These are phyloP conservation scores for Beauveria sp. DNA, from an alignment of 2,329 filamentous ascomycete genomes.

Conservation along the genomic window DNA sequence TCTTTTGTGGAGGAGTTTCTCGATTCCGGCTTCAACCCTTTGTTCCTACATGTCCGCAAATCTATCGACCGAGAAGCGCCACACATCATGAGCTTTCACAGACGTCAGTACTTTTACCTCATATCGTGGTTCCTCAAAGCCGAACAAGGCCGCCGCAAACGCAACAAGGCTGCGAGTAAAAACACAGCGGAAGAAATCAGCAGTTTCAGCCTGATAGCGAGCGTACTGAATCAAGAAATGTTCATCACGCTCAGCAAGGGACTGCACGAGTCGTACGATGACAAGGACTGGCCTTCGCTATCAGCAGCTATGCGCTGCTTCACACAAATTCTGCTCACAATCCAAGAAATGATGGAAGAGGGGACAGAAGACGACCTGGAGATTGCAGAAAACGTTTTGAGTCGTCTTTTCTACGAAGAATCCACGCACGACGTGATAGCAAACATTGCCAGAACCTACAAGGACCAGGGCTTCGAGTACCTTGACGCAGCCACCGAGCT, in stretches of 20 bases:
- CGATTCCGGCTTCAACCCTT: conserved; percentile 89
- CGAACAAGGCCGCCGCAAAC: conserved; percentile 63
- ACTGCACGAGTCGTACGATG: conserved; percentile 71
- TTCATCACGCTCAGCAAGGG: conserved; percentile 81
- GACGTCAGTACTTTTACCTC: conserved; percentile 84
- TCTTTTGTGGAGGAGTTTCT: conserved; percentile 88
- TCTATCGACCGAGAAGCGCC: conserved; percentile 85
- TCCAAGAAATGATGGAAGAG: conserved; percentile 85
- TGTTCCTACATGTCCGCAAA: conserved; percentile 77
- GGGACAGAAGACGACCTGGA: conserved; percentile 88
- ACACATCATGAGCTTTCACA: conserved; percentile 68
- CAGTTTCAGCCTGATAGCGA: conserved; percentile 79
- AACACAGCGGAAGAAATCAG: conserved; percentile 48
- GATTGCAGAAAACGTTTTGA: conserved; percentile 94
- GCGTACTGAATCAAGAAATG: conserved; percentile 88
- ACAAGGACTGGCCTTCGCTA: conserved; percentile 80
- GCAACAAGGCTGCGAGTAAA: conserved; percentile 46
- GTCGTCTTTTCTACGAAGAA: conserved; percentile 97
- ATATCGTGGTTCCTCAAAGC: conserved; percentile 89
- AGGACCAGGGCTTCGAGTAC: conserved; percentile 89
- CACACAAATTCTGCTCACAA: conserved; percentile 84
- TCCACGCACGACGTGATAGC: conserved; percentile 83
- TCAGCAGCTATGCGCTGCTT: conserved; percentile 89
- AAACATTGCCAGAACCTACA: conserved; percentile 75
- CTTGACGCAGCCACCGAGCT: conserved; percentile 88